phyloP scores from a whole-genome alignment of 1,284 basidiomycete genomes.

The Ceratobasidium theobromae region DNA sequence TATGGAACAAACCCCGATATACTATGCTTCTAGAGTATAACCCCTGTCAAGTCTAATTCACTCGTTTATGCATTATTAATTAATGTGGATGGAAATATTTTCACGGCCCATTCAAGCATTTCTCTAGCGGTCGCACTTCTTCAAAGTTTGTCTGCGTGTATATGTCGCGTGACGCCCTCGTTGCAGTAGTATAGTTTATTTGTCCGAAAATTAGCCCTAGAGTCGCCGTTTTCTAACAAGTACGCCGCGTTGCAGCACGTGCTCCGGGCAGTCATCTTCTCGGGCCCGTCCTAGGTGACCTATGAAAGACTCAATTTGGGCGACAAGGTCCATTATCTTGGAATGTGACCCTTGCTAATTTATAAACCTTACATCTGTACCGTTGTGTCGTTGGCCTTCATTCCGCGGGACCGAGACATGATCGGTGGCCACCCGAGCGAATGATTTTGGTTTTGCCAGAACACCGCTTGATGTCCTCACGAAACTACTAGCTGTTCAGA shows the following conservation, averaged over 20 bases:
- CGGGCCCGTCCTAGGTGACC: background rate
- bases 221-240: conserved; percentile 3
- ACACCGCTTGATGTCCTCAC: too few relatives aligned
- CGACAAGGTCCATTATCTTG: background rate
- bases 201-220: conserved; percentile 17
- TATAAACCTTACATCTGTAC: background rate
- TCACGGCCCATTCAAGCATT: background rate
- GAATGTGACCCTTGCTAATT: background rate
- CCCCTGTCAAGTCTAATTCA: background rate
- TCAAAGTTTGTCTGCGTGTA: background rate
- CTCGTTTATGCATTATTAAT: conserved; percentile 8
- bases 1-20: background rate
- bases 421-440: background rate
- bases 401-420: background rate
- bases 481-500: too few relatives aligned
- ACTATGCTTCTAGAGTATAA: background rate
- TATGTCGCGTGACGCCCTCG: conserved; percentile 14
- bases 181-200: background rate
- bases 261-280: background rate
- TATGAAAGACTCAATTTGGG: background rate
- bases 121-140: background rate
- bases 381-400: background rate
- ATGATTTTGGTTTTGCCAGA: too few relatives aligned
- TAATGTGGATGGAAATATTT: background rate
- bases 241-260: conserved; percentile 5